These are phyloP conservation scores for Zygosaccharomyces pseudorouxii DNA, from an alignment of 805 yeast species.

Conservation along the genomic window DNA sequence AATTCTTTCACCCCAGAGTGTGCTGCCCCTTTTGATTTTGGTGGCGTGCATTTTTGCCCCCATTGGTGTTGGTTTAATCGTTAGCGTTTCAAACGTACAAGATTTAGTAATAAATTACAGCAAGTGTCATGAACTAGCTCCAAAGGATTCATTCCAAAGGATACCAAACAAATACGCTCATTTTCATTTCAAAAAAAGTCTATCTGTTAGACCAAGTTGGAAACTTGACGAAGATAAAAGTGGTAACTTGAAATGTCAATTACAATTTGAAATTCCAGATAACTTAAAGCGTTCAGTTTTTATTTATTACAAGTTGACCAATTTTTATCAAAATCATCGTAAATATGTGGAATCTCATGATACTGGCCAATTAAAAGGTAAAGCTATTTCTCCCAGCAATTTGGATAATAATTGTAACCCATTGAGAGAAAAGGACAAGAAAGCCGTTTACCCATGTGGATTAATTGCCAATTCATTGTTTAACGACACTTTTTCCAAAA, in stretches of 20 bases:
- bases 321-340: constrained; percentile 92
- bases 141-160: constrained; percentile 37
- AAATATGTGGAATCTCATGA: constrained; percentile 86
- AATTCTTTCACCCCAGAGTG: constrained; percentile 85
- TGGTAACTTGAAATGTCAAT: constrained; percentile 46
- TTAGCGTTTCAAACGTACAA: constrained; percentile 76
- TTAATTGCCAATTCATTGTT: constrained; percentile 75
- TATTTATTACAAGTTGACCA: constrained; percentile 80
- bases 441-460: constrained; percentile 71
- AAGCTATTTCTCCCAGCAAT: constrained; percentile 50
- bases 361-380: constrained; percentile 73
- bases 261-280: constrained; percentile 69
- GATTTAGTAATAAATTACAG: constrained; percentile 72
- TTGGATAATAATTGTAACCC: constrained; percentile 43
- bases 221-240: constrained; percentile 40
- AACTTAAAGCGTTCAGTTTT: constrained; percentile 67
- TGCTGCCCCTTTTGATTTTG: constrained; percentile 73
- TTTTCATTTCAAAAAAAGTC: constrained; percentile 54
- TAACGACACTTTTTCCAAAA: constrained; percentile 65
- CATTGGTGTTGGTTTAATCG: constrained; percentile 78
- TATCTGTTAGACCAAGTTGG: constrained; percentile 55
- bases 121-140: constrained; percentile 54
- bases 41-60: constrained; percentile 83
- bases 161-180: constrained; percentile 58
- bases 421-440: constrained; percentile 34